These are phyloP conservation scores for Tuber microsphaerosporum DNA, from an alignment of 495 filamentous ascomycete genomes.

Conservation along the genomic window DNA sequence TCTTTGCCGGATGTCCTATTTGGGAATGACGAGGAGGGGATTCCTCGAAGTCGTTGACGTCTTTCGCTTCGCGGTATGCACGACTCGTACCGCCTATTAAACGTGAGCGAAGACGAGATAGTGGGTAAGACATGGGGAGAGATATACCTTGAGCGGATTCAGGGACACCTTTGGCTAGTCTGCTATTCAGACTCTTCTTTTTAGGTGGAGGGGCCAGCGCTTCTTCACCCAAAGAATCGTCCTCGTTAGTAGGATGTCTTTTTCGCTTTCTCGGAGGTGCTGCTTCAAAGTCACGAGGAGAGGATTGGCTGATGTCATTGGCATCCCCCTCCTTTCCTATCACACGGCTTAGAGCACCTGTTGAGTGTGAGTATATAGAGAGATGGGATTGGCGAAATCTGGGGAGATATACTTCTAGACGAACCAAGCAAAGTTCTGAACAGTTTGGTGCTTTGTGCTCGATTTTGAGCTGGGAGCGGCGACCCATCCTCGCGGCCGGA, in stretches of 20 bases:
- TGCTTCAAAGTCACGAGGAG: neutral
- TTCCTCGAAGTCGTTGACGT: neutral
- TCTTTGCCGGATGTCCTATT: neutral
- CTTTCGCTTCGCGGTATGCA: neutral
- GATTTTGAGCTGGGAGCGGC: too few species aligned
- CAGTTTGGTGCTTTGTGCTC: too few species aligned
- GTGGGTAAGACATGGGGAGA: neutral
- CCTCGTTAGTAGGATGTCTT: neutral
- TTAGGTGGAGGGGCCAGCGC: neutral
- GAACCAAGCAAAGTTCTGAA: too few species aligned
- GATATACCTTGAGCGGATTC: neutral
- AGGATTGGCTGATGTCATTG: too few species aligned
- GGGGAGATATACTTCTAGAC: too few species aligned
- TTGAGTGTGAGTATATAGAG: too few species aligned
- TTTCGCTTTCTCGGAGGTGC: neutral
- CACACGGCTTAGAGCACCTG: too few species aligned
- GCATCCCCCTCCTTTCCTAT: too few species aligned
- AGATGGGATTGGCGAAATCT: too few species aligned
- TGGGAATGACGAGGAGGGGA: neutral
- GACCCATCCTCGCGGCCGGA: neutral
- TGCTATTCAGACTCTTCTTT: neutral
- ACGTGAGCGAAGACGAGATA: neutral
- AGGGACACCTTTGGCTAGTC: neutral
- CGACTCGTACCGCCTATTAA: neutral
- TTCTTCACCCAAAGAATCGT: neutral